Percentiles rank a stretch among this genome's conserved stretches.
Evolutionary conservation across 176 grass and related monocot species (phyloP).

Genomic region (Oryza glaberrima): DNA sequence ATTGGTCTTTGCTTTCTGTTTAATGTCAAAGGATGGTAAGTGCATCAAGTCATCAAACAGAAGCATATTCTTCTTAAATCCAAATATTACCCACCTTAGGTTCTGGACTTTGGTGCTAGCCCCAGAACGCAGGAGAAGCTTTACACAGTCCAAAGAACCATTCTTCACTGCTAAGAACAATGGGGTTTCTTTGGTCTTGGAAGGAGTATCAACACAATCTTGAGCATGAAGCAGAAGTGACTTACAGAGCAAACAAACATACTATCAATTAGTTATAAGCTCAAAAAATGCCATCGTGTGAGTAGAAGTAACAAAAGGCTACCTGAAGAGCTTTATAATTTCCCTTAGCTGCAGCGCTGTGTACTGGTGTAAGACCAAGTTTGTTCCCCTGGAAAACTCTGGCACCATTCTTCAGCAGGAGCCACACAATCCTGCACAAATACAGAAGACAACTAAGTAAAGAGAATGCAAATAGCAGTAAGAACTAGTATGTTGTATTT

Average conservation of each 20-base stretch:
- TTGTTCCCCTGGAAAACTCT: slow-evolving; percentile 64
- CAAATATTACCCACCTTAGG: slow-evolving; percentile 46
- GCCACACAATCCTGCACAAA: slow-evolving; percentile 56
- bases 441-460: not conserved
- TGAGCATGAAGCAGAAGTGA: slow-evolving; percentile 57
- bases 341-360: slow-evolving; percentile 62
- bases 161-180: slow-evolving; percentile 63
- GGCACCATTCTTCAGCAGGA: slow-evolving; percentile 62
- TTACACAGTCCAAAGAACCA: slow-evolving; percentile 52
- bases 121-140: slow-evolving; percentile 58
- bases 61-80: not conserved
- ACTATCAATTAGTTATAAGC: slow-evolving; percentile 37
- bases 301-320: slow-evolving; percentile 25
- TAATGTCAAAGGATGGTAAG: slow-evolving; percentile 30
- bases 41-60: not conserved
- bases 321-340: slow-evolving; percentile 71
- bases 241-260: slow-evolving; percentile 48
- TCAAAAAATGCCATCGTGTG: not conserved
- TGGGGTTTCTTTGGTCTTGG: slow-evolving; percentile 73
- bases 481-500: no score
- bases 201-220: slow-evolving; percentile 65
- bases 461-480: not conserved
- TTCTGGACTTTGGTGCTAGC: slow-evolving; percentile 58
- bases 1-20: slow-evolving; percentile 67
- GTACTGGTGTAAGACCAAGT: slow-evolving; percentile 62